These are phyloP conservation scores for Aspergillus kassunensis DNA, from an alignment of 495 filamentous ascomycete genomes.

Conservation along the genomic window DNA sequence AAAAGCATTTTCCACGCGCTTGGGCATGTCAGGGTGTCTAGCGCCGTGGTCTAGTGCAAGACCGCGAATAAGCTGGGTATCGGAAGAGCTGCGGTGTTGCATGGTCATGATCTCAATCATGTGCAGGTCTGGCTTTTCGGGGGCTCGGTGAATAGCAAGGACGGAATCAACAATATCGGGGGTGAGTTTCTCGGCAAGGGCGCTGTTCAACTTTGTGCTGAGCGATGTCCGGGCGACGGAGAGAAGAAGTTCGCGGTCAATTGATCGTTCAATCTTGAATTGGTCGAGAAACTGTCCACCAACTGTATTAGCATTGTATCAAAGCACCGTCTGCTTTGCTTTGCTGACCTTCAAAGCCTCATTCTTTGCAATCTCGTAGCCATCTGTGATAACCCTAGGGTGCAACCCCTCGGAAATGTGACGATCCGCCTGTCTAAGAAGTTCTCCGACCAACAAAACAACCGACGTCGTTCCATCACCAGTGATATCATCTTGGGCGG, in stretches of 20 bases:
- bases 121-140: constrained; percentile 91
- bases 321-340: background rate
- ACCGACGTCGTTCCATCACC: constrained; percentile 98
- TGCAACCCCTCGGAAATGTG: constrained; percentile 93
- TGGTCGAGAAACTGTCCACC: constrained; percentile 75
- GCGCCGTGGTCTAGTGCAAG: constrained; percentile 94
- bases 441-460: constrained; percentile 90
- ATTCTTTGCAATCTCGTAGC: constrained; percentile 93
- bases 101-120: constrained; percentile 99
- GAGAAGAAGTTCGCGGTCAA: constrained; percentile 90
- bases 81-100: constrained; percentile 94
- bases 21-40: constrained; percentile 97
- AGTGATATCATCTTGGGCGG: constrained; percentile 96
- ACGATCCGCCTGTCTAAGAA: constrained; percentile 94
- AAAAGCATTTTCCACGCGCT: constrained; percentile 88
- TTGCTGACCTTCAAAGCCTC: constrained; percentile 74
- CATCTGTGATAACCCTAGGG: constrained; percentile 94
- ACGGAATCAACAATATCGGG: constrained; percentile 95
- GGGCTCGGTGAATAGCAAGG: constrained; percentile 83
- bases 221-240: constrained; percentile 93
- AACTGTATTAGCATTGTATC: constrained; percentile 7
- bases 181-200: constrained; percentile 85
- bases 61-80: constrained; percentile 92
- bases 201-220: constrained; percentile 85
- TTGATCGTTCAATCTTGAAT: constrained; percentile 82